Evolutionary conservation across 768 basidiomycete species (phyloP).

Genomic region (Neoboletus magnificus): DNA sequence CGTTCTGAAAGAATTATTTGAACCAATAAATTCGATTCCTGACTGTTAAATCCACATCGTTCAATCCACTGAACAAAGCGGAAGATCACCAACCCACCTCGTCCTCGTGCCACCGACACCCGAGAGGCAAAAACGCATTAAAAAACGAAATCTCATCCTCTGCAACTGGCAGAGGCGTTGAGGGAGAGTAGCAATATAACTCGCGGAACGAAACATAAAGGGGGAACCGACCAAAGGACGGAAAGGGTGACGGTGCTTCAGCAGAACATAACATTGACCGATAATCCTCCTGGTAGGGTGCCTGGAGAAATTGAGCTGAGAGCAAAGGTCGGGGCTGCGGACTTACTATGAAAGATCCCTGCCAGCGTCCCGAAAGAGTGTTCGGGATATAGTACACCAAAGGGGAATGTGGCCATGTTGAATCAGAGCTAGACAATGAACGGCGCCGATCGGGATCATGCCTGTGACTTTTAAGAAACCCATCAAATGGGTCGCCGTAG

Average conservation of each 20-base stretch:
- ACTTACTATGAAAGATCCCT: slow-evolving; percentile 47
- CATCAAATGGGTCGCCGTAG: slow-evolving; percentile 21
- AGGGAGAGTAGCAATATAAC: slow-evolving; percentile 39
- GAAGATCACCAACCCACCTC: slow-evolving; percentile 18
- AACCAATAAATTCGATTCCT: slow-evolving; percentile 32
- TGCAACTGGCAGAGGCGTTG: slow-evolving; percentile 33
- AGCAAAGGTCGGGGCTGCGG: not conserved
- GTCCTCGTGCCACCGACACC: slow-evolving; percentile 33
- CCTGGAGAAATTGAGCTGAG: slow-evolving; percentile 26
- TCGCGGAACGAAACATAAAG: slow-evolving; percentile 49
- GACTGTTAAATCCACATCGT: slow-evolving; percentile 10
- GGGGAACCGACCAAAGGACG: slow-evolving; percentile 40
- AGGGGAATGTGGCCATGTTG: not conserved
- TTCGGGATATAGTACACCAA: slow-evolving; percentile 39
- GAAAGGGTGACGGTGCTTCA: slow-evolving; percentile 35
- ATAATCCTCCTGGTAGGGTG: slow-evolving; percentile 39
- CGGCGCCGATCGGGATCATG: slow-evolving; percentile 33
- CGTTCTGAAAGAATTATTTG: slow-evolving; percentile 34
- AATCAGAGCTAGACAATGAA: slow-evolving; percentile 10
- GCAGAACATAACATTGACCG: slow-evolving; percentile 34
- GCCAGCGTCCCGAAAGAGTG: slow-evolving; percentile 46
- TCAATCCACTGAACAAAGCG: not conserved
- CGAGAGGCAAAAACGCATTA: slow-evolving; percentile 48
- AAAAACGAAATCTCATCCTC: slow-evolving; percentile 35
- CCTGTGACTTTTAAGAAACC: slow-evolving; percentile 25